Evolutionary conservation across 2,329 filamentous ascomycete species (phyloP).

Genomic region (Alternaria brassicicola): DNA sequence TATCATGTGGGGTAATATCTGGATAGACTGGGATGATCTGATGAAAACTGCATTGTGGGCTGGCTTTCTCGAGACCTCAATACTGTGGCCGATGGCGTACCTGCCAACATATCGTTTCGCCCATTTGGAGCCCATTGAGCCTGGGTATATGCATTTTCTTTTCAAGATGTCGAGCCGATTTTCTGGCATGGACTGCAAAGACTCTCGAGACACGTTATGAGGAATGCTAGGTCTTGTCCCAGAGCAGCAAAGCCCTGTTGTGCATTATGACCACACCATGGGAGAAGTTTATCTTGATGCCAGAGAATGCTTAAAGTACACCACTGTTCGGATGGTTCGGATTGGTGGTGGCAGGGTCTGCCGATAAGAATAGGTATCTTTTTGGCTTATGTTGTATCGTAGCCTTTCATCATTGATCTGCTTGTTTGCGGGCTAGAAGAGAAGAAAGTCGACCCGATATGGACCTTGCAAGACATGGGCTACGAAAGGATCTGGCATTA

Average conservation of each 20-base stretch:
- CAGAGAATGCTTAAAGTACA: neutral
- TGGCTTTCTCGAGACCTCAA: neutral
- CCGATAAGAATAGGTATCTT: neutral
- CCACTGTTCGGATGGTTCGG: neutral
- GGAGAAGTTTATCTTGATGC: constrained; percentile 1
- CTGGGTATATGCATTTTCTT: neutral
- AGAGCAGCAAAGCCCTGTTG: neutral
- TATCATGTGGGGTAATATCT: constrained; percentile 1
- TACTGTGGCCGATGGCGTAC: neutral
- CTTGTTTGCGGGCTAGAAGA: neutral
- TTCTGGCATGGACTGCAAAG: neutral
- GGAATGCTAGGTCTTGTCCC: constrained; percentile 9
- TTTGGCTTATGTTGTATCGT: neutral
- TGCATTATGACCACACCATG: neutral
- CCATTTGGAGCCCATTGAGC: neutral
- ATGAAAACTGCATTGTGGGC: neutral
- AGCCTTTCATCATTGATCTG: neutral
- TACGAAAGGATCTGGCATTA: neutral
- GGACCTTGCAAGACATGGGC: neutral
- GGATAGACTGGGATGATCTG: neutral
- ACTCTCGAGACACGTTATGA: constrained; percentile 10
- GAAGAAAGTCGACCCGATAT: neutral
- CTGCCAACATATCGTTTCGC: neutral
- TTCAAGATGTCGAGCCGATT: neutral
- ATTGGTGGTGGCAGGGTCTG: neutral